Percentiles rank a stretch among this genome's conserved stretches.
These are phyloP conservation scores for Solanum virginianum DNA, from an alignment of 257 asterid species.

Conservation along the genomic window DNA sequence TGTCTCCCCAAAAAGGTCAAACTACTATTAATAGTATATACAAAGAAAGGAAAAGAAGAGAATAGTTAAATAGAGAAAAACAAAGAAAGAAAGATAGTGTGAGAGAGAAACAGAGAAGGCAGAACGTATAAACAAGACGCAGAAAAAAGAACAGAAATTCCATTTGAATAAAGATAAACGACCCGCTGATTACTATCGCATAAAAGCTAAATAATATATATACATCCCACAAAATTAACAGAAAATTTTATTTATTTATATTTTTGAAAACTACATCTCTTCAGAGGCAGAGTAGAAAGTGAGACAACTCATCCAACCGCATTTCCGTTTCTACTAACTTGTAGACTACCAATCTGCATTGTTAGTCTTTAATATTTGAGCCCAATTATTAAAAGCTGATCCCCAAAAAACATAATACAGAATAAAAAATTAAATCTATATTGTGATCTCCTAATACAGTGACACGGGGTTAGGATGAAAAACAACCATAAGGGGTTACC, in stretches of 20 bases:
- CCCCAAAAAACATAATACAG: background rate
- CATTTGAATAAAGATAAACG: background rate
- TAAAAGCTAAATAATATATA: background rate
- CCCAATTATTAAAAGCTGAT: background rate
- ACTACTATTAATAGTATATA: background rate
- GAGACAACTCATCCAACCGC: background rate
- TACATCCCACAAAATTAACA: background rate
- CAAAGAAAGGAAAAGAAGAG: background rate
- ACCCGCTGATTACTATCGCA: background rate
- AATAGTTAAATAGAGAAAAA: background rate
- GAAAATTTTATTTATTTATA: background rate
- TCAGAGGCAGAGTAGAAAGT: background rate
- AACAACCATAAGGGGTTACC: conserved; percentile 31
- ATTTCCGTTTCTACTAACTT: background rate
- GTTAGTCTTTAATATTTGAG: background rate
- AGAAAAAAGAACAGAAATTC: background rate
- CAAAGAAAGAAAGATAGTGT: background rate
- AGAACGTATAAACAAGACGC: background rate
- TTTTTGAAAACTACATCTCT: background rate
- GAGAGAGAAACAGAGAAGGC: background rate
- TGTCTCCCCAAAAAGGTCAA: background rate
- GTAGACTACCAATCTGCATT: background rate
- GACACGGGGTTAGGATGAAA: background rate
- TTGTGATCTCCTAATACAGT: background rate
- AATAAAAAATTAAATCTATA: background rate